phyloP scores from a whole-genome alignment of 1,284 basidiomycete species.

The Leccinum ponderosum region DNA sequence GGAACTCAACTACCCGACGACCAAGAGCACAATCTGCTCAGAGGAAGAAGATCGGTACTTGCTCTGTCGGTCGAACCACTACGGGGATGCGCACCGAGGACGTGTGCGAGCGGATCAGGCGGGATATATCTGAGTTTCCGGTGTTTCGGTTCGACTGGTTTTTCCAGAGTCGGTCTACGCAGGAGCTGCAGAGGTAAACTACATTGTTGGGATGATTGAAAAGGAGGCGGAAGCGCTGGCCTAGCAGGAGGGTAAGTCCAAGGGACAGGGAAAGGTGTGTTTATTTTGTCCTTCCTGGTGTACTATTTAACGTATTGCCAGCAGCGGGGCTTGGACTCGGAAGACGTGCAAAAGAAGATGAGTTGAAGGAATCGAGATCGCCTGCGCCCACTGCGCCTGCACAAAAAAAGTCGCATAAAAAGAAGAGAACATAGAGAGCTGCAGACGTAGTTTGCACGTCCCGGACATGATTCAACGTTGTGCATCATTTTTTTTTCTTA shows the following conservation, averaged over 20 bases:
- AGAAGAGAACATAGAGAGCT: slow-evolving; percentile 46
- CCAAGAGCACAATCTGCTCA: slow-evolving; percentile 93
- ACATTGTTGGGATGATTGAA: slow-evolving; percentile 91
- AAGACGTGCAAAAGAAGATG: slow-evolving; percentile 57
- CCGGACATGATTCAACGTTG: background rate
- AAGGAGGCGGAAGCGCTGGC: slow-evolving; percentile 78
- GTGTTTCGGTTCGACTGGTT: slow-evolving; percentile 99
- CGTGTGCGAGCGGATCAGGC: slow-evolving; percentile 94
- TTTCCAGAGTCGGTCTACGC: slow-evolving; percentile 92
- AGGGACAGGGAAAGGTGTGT: slow-evolving; percentile 64
- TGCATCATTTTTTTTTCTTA: too few species aligned
- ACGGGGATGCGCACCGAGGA: slow-evolving; percentile 90
- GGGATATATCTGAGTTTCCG: slow-evolving; percentile 93
- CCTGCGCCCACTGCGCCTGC: slow-evolving; percentile 49
- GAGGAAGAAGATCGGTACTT: slow-evolving; percentile 98
- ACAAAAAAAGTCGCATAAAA: slow-evolving; percentile 53
- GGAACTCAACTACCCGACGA: slow-evolving; percentile 91
- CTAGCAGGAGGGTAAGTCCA: slow-evolving; percentile 66
- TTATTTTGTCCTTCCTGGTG: background rate
- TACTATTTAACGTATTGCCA: slow-evolving; percentile 24
- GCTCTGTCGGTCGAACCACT: slow-evolving; percentile 87
- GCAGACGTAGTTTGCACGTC: background rate
- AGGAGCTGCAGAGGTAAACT: slow-evolving; percentile 89
- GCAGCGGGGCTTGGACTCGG: slow-evolving; percentile 62
- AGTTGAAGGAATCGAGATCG: slow-evolving; percentile 56